A percentile compares a stretch with the other conserved stretches of the same genome.
Evolutionary conservation across 495 filamentous ascomycete species (phyloP).

Genomic region (Penicillium diatomitis): DNA sequence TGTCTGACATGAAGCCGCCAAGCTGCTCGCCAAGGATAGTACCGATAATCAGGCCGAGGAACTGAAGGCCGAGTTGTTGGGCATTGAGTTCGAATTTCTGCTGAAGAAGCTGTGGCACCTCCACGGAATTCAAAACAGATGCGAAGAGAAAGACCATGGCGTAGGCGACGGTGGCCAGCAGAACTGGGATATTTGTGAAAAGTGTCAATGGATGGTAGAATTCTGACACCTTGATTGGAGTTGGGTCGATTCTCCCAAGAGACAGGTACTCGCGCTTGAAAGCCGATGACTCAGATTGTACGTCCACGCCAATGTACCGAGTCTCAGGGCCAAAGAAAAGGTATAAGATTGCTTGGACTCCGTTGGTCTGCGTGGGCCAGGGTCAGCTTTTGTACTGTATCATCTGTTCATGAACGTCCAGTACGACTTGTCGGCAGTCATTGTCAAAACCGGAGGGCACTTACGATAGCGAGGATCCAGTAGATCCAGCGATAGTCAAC

Average conservation of each 20-base stretch:
- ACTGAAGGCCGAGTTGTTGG: slow-evolving; percentile 46
- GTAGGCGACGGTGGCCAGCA: slow-evolving; percentile 41
- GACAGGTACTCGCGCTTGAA: slow-evolving; percentile 37
- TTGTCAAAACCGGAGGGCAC: slow-evolving; percentile 1
- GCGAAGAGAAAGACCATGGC: slow-evolving; percentile 44
- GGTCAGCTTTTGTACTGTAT: too few relatives aligned
- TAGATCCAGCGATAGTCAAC: slow-evolving; percentile 39
- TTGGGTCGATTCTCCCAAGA: slow-evolving; percentile 40
- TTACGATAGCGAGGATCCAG: slow-evolving; percentile 37
- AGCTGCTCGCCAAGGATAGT: slow-evolving; percentile 47
- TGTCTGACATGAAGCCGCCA: slow-evolving; percentile 40
- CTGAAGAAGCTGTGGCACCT: slow-evolving; percentile 44
- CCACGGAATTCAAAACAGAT: slow-evolving; percentile 40
- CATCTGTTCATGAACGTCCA: too few relatives aligned
- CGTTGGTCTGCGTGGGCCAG: slow-evolving; percentile 34
- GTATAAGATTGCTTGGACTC: slow-evolving; percentile 41
- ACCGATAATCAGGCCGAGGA: slow-evolving; percentile 45
- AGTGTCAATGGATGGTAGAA: slow-evolving; percentile 40
- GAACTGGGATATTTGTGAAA: slow-evolving; percentile 32
- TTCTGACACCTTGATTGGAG: slow-evolving; percentile 34
- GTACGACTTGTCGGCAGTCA: too few relatives aligned
- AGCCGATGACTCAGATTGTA: slow-evolving; percentile 16
- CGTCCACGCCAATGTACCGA: slow-evolving; percentile 33
- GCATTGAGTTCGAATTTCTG: slow-evolving; percentile 43
- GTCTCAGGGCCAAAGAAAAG: slow-evolving; percentile 51